These are phyloP conservation scores for Hypomyces rosellus DNA, from an alignment of 2,329 filamentous ascomycete species.

Conservation along the genomic window DNA sequence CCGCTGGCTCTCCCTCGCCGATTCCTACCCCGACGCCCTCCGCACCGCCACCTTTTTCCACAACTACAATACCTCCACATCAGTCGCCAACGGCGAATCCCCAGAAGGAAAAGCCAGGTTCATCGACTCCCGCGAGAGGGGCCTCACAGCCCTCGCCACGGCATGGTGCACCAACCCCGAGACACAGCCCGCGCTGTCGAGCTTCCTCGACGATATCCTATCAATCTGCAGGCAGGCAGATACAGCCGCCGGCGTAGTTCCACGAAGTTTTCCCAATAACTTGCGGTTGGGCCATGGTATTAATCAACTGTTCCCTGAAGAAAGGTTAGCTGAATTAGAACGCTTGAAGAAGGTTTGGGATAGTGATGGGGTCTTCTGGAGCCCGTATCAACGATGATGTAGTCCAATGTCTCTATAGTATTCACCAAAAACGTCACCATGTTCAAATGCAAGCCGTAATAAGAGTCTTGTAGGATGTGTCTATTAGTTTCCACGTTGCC, in stretches of 20 bases:
- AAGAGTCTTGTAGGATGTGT: neutral
- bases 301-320: slow-evolving; percentile 15
- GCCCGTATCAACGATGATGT: slow-evolving; percentile 13
- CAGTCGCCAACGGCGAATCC: neutral
- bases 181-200: slow-evolving; percentile 7
- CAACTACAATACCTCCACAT: slow-evolving; percentile 13
- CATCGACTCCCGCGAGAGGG: slow-evolving; percentile 18
- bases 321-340: slow-evolving; percentile 14
- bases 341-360: slow-evolving; percentile 21
- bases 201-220: slow-evolving; percentile 12
- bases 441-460: neutral
- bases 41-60: slow-evolving; percentile 14
- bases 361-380: slow-evolving; percentile 21
- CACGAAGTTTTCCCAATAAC: slow-evolving; percentile 17
- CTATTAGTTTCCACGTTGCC: neutral
- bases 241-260: slow-evolving; percentile 1
- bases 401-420: neutral
- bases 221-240: slow-evolving; percentile 10
- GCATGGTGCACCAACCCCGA: slow-evolving; percentile 12
- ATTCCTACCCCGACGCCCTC: slow-evolving; percentile 13
- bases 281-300: slow-evolving; percentile 16
- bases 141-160: slow-evolving; percentile 8
- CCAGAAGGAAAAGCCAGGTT: slow-evolving; percentile 6
- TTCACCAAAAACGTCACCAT: too few relatives aligned
- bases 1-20: slow-evolving; percentile 19